phyloP scores from a whole-genome alignment of 2,329 filamentous ascomycete species.

The Xylariales sp. region DNA sequence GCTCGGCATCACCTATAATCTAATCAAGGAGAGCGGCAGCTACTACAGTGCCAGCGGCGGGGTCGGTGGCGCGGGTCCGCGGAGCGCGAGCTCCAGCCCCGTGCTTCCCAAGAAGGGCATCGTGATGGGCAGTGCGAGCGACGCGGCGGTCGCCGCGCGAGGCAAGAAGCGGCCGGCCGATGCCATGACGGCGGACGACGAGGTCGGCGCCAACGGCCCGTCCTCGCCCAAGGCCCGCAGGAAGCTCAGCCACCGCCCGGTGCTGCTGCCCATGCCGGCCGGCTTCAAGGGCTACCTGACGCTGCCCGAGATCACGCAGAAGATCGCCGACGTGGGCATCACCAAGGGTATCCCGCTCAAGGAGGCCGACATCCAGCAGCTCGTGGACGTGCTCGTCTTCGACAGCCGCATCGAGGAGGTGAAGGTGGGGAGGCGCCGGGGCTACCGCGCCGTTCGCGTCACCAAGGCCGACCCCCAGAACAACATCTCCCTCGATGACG shows the following conservation, averaged over 20 bases:
- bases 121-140: slow-evolving; percentile 42
- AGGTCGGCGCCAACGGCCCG: slow-evolving; percentile 12
- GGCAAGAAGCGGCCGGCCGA: slow-evolving; percentile 49
- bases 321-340: slow-evolving; percentile 64
- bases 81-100: slow-evolving; percentile 26
- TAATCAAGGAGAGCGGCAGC: slow-evolving; percentile 27
- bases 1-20: slow-evolving; percentile 37
- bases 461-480: slow-evolving; percentile 32
- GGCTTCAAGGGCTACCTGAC: slow-evolving; percentile 79
- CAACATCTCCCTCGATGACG: slow-evolving; percentile 19
- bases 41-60: slow-evolving; percentile 27
- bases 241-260: slow-evolving; percentile 15
- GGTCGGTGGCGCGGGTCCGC: slow-evolving; percentile 26
- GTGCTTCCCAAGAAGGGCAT: slow-evolving; percentile 52
- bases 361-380: slow-evolving; percentile 75
- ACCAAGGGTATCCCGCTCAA: slow-evolving; percentile 67
- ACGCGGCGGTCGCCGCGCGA: slow-evolving; percentile 28
- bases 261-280: slow-evolving; percentile 48
- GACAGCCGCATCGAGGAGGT: slow-evolving; percentile 77
- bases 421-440: slow-evolving; percentile 41
- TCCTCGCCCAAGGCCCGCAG: slow-evolving; percentile 23
- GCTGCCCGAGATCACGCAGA: slow-evolving; percentile 69
- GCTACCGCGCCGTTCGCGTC: slow-evolving; percentile 49
- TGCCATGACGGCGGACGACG: slow-evolving; percentile 35
- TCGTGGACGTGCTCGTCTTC: slow-evolving; percentile 84